These are phyloP conservation scores for Flaveria ramosissima DNA, from an alignment of 129 eudicot species.

Conservation along the genomic window DNA sequence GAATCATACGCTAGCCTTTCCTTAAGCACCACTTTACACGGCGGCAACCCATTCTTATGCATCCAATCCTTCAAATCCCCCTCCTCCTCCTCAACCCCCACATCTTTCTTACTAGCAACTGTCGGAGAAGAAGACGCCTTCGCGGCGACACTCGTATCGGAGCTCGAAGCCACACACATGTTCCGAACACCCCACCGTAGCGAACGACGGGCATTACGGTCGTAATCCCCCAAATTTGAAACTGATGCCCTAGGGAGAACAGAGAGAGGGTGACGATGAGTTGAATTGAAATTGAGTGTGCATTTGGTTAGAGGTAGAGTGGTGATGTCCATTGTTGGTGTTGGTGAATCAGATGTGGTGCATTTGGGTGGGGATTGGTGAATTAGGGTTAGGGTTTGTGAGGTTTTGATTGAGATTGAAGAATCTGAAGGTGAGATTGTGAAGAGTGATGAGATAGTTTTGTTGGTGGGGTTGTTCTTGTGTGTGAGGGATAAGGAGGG, in stretches of 20 bases:
- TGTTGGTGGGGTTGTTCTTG: slow-evolving; percentile 27
- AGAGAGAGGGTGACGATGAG: slow-evolving; percentile 37
- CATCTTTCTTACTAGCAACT: slow-evolving; percentile 41
- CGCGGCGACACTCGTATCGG: slow-evolving; percentile 55
- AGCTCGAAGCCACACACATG: slow-evolving; percentile 58
- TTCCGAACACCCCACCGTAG: slow-evolving; percentile 33
- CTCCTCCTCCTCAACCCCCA: slow-evolving; percentile 35
- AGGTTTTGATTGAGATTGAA: neutral
- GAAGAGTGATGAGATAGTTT: slow-evolving; percentile 11
- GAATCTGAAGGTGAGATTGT: neutral
- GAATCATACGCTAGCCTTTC: slow-evolving; percentile 63
- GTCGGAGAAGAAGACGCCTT: slow-evolving; percentile 38
- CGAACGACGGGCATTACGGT: slow-evolving; percentile 23
- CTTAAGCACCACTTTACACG: slow-evolving; percentile 69
- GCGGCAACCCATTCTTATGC: slow-evolving; percentile 94
- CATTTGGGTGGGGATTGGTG: neutral
- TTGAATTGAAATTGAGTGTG: slow-evolving; percentile 42
- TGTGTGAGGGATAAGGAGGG: slow-evolving; percentile 25
- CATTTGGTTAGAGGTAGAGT: slow-evolving; percentile 43
- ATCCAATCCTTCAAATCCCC: slow-evolving; percentile 86
- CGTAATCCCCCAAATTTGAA: slow-evolving; percentile 9
- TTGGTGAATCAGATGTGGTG: neutral
- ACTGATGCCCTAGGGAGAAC: slow-evolving; percentile 31
- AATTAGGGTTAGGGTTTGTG: slow-evolving; percentile 33
- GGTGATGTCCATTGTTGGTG: slow-evolving; percentile 45